Evolutionary conservation across 2,329 filamentous ascomycete genomes (phyloP).

Genomic region (Magnaporthiopsis incrustans): DNA sequence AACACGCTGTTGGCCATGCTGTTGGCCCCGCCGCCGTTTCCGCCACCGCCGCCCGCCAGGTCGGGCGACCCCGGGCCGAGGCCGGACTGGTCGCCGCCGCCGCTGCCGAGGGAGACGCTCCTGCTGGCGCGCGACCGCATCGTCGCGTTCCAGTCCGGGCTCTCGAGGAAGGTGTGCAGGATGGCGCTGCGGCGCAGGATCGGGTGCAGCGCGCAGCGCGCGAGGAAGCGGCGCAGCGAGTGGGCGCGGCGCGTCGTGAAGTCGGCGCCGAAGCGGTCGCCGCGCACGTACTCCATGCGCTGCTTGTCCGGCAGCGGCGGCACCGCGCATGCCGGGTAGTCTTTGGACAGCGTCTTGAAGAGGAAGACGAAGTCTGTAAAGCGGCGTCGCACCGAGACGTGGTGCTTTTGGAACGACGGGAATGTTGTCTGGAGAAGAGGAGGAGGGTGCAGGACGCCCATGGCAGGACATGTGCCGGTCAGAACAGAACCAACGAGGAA

Average conservation of each 20-base stretch:
- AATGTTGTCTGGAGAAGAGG: conserved; percentile 67
- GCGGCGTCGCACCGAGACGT: conserved; percentile 73
- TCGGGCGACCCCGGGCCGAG: conserved; percentile 35
- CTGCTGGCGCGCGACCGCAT: conserved; percentile 74
- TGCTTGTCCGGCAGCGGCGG: conserved; percentile 96
- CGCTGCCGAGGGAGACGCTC: conserved; percentile 40
- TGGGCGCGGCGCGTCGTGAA: conserved; percentile 84
- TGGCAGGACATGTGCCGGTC: no score
- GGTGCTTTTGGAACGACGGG: conserved; percentile 77
- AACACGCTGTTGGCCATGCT: conserved; percentile 49
- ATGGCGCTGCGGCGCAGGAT: conserved; percentile 76
- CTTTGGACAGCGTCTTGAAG: conserved; percentile 78
- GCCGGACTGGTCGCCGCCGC: conserved; percentile 47
- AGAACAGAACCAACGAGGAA: no score
- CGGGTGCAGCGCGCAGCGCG: conserved; percentile 79
- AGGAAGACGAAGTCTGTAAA: conserved; percentile 98
- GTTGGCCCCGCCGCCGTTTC: conserved; percentile 39
- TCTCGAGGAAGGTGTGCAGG: conserved; percentile 85
- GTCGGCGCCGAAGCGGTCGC: conserved; percentile 88
- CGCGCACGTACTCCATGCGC: conserved; percentile 97
- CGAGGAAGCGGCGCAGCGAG: conserved; percentile 85
- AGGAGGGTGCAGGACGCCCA: neutral
- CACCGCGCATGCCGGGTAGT: conserved; percentile 87
- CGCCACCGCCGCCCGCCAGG: conserved; percentile 25
- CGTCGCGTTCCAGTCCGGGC: conserved; percentile 89